phyloP scores from a whole-genome alignment of 176 grass and related monocot species.

The Oryza glumipatula region DNA sequence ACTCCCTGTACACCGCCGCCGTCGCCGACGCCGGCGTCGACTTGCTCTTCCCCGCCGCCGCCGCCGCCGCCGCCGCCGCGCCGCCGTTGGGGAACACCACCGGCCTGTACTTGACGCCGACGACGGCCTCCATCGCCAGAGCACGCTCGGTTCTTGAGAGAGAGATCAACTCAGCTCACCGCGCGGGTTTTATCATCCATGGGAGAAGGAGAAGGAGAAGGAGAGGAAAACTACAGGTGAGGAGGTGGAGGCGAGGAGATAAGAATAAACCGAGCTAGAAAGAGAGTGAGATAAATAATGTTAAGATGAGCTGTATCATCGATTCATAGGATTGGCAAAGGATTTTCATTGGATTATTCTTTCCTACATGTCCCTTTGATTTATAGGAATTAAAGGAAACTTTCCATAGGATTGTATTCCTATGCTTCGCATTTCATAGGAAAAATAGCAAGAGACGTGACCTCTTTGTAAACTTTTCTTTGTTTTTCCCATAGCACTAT shows the following conservation, averaged over 20 bases:
- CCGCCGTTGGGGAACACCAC: slow-evolving; percentile 54
- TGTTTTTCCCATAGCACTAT: too few species aligned
- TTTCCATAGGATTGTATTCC: too few species aligned
- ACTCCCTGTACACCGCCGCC: slow-evolving; percentile 71
- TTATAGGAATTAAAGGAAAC: too few species aligned
- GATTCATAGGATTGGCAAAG: too few species aligned
- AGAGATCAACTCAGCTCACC: neutral
- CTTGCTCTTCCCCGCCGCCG: slow-evolving; percentile 8
- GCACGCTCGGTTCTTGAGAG: too few species aligned
- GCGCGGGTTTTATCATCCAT: slow-evolving; percentile 7
- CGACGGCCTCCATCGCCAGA: slow-evolving; percentile 14
- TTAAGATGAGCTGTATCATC: too few species aligned
- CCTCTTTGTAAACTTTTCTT: too few species aligned
- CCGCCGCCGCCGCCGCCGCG: neutral
- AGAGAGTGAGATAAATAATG: neutral
- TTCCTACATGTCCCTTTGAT: too few species aligned
- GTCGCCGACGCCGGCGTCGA: neutral
- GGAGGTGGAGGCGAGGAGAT: slow-evolving; percentile 38
- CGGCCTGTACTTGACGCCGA: slow-evolving; percentile 35
- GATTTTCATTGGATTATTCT: too few species aligned
- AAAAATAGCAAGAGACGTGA: too few species aligned
- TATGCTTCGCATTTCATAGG: too few species aligned
- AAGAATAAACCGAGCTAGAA: neutral
- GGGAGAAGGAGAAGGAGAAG: neutral
- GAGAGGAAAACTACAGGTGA: slow-evolving; percentile 39